These are phyloP conservation scores for Pseudocercospora crystallina DNA, from an alignment of 2,329 filamentous ascomycete species.

Conservation along the genomic window DNA sequence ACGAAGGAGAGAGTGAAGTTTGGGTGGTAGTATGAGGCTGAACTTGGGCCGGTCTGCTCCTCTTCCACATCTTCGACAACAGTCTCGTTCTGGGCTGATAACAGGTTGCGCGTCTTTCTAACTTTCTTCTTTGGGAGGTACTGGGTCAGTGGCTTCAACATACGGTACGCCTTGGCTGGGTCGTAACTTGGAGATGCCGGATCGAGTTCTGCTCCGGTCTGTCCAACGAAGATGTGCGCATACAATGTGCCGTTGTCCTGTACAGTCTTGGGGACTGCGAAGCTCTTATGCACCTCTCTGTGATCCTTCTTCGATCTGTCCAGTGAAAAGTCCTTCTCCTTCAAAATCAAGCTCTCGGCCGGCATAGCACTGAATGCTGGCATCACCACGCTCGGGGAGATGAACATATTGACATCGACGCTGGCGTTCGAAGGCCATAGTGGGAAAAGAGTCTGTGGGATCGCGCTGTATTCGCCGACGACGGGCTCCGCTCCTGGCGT, in stretches of 20 bases:
- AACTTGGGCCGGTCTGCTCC: slow-evolving; percentile 61
- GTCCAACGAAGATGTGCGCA: slow-evolving; percentile 87
- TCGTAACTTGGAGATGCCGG: slow-evolving; percentile 73
- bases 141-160: slow-evolving; percentile 80
- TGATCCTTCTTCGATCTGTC: slow-evolving; percentile 65
- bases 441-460: slow-evolving; percentile 74
- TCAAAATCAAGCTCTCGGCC: slow-evolving; percentile 68
- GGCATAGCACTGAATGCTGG: slow-evolving; percentile 66
- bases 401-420: slow-evolving; percentile 80
- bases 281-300: slow-evolving; percentile 72
- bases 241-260: slow-evolving; percentile 92
- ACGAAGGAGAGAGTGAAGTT: slow-evolving; percentile 90
- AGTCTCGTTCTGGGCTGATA: slow-evolving; percentile 53
- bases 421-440: slow-evolving; percentile 81
- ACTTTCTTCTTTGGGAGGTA: slow-evolving; percentile 90
- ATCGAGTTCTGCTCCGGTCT: slow-evolving; percentile 74
- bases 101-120: slow-evolving; percentile 80
- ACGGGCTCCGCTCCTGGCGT: slow-evolving; percentile 40
- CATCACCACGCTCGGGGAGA: slow-evolving; percentile 72
- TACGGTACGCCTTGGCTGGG: slow-evolving; percentile 74
- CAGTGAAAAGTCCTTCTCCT: slow-evolving; percentile 70
- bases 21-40: slow-evolving; percentile 88
- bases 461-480: slow-evolving; percentile 53
- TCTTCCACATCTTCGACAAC: slow-evolving; percentile 51
- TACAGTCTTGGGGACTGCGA: slow-evolving; percentile 73